These are phyloP conservation scores for Fonsecaea nubica DNA, from an alignment of 2,329 filamentous ascomycete species.

Conservation along the genomic window DNA sequence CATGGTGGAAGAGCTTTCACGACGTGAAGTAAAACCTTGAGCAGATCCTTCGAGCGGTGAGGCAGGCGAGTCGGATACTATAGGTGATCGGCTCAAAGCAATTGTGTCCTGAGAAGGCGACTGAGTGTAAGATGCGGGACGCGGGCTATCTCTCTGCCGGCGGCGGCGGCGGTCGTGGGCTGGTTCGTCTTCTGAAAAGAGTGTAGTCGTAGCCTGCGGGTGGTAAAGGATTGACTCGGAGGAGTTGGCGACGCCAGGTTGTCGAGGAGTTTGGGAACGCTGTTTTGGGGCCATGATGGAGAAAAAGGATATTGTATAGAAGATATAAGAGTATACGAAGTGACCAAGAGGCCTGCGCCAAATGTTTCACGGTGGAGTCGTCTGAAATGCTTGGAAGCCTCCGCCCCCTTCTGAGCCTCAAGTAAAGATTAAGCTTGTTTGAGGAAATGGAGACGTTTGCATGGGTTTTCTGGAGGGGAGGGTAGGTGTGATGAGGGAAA, in stretches of 20 bases:
- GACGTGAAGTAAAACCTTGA: constrained; percentile 34
- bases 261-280: constrained; percentile 37
- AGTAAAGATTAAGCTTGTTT: constrained; percentile 40
- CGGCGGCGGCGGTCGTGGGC: constrained; percentile 28
- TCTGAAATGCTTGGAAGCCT: constrained; percentile 39
- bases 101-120: constrained; percentile 25
- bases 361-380: constrained; percentile 39
- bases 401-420: constrained; percentile 42
- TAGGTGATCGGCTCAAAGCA: constrained; percentile 28
- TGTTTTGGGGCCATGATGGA: constrained; percentile 39
- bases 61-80: constrained; percentile 32
- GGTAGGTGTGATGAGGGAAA: constrained; percentile 37
- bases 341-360: constrained; percentile 35
- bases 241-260: constrained; percentile 27
- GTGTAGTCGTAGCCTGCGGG: constrained; percentile 26
- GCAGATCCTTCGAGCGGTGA: constrained; percentile 31
- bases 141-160: constrained; percentile 28
- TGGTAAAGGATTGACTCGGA: constrained; percentile 28
- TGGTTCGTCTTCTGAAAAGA: constrained; percentile 28
- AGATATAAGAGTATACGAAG: constrained; percentile 38
- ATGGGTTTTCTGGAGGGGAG: constrained; percentile 33
- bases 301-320: constrained; percentile 35
- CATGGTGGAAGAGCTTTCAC: constrained; percentile 41
- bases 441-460: constrained; percentile 36
- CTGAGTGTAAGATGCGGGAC: constrained; percentile 26